phyloP scores from a whole-genome alignment of 2,329 filamentous ascomycete genomes.

The Fusarium newnesense region DNA sequence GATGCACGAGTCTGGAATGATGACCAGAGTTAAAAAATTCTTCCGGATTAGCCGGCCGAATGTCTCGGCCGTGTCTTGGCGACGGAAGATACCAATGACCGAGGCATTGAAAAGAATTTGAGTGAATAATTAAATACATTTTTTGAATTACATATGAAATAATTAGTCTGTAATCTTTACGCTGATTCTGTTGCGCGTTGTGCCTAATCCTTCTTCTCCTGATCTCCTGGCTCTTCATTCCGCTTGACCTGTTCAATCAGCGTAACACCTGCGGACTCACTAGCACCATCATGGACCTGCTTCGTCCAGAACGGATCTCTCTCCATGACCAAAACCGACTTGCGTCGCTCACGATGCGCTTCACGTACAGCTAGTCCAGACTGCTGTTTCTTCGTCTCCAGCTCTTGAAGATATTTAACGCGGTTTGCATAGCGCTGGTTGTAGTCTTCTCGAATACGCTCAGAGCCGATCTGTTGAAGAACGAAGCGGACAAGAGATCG shows the following conservation, averaged over 20 bases:
- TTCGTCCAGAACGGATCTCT: slow-evolving; percentile 55
- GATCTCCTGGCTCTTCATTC: slow-evolving; percentile 12
- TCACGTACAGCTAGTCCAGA: slow-evolving; percentile 48
- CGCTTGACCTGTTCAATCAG: slow-evolving; percentile 49
- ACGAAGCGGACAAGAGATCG: slow-evolving; percentile 54
- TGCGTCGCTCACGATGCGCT: slow-evolving; percentile 52
- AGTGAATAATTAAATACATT: no score
- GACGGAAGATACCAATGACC: neutral
- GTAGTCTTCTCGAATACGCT: slow-evolving; percentile 54
- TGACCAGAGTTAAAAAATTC: neutral
- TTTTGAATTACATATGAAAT: neutral
- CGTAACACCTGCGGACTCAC: slow-evolving; percentile 47
- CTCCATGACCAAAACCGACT: slow-evolving; percentile 48
- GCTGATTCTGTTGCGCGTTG: neutral
- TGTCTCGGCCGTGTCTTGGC: neutral
- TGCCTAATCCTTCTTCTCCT: slow-evolving; percentile 29
- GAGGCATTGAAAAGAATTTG: neutral
- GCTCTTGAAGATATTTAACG: slow-evolving; percentile 51
- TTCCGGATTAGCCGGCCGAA: neutral
- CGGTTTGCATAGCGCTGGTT: slow-evolving; percentile 52
- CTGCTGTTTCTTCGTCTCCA: slow-evolving; percentile 52
- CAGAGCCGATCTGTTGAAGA: slow-evolving; percentile 53
- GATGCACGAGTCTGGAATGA: neutral
- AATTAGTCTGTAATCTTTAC: neutral
- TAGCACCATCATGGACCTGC: slow-evolving; percentile 53